Evolutionary conservation across 805 yeast species (phyloP).

Genomic region (Gaillardinia entomophila): DNA sequence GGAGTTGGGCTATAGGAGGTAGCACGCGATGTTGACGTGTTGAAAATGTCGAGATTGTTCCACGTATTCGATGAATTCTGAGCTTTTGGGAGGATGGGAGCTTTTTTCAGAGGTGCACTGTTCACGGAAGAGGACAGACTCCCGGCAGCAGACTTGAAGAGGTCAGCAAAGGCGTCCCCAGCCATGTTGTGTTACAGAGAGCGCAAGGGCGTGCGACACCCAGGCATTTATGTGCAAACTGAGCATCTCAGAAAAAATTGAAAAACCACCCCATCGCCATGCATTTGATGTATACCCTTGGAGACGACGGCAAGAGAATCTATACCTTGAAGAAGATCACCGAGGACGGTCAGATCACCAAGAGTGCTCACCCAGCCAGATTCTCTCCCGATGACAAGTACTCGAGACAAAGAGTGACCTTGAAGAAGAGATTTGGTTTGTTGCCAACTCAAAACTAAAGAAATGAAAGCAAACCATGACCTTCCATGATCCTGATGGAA

Average conservation of each 20-base stretch:
- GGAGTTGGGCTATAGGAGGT: conserved; percentile 1
- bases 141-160: conserved; percentile 28
- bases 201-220: no score
- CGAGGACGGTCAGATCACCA: conserved; percentile 88
- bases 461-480: neutral
- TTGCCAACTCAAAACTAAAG: conserved; percentile 71
- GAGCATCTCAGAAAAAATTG: conserved; percentile 8
- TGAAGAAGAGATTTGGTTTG: conserved; percentile 88
- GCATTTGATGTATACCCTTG: conserved; percentile 99
- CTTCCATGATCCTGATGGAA: neutral
- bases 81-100: no score
- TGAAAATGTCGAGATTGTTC: conserved; percentile 29
- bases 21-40: neutral
- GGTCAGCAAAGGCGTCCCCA: conserved; percentile 41
- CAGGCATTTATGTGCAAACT: no score
- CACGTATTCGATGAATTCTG: no score
- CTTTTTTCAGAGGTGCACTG: conserved; percentile 8
- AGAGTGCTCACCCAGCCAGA: conserved; percentile 99
- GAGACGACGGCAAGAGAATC: conserved; percentile 90
- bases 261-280: conserved; percentile 33
- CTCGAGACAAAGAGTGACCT: conserved; percentile 97
- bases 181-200: no score
- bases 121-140: conserved; percentile 7
- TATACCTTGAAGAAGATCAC: conserved; percentile 85
- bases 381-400: conserved; percentile 99